Evolutionary conservation across 2,329 filamentous ascomycete genomes (phyloP), one percentile per base, ranked within the genome.

Genomic region (Curvularia sp.): DNA sequence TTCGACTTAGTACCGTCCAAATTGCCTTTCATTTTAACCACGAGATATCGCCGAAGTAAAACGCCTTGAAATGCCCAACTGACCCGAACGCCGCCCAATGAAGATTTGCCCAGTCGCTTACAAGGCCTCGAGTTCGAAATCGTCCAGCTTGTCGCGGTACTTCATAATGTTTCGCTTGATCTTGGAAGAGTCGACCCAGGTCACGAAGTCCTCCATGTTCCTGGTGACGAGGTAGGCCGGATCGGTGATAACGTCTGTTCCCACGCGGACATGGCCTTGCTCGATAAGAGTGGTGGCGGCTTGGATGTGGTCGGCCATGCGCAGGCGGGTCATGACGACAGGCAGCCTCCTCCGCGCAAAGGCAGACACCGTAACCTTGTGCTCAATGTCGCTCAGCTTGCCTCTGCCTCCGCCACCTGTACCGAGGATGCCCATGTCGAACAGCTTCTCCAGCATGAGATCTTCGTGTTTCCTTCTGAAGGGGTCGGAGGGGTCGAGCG

Each of bases 141-240:
- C 94, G 79, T 98, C 94, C 79, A 97, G 79, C 82, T 96, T 92
- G 78, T 97, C 93, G 69, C 92, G 88, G 77, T 97, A 98, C 79
- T 91, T 92, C 86, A 97, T 89, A 64, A 97, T 96, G 75, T 93
- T 95, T 75, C 90, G 86, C 89, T 96, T 97, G 77, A 98, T 93
- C 90, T 97, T 97, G 79, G 92, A 96, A 60, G 92, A 92, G 71
- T 96, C 91, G 9, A 94, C 89, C 94, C 94, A 98, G 0, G 94
- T 97, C 18, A 98, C 90, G 76, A 96, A 97, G 79, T 98, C 94
- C 80, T 98, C 94, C 85, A 96, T 92, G 61, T 88, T 91, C 65
- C 93, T 80, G 48, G 92, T 95, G 7, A 98, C 92, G 53, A 97
- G 79, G 71, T 93, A 97, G 0, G 93, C 93, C 28, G 93, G 88